Conservation (phyloP, 192 early-diverging fungal genomes). For the Linderina pennispora region DNA sequence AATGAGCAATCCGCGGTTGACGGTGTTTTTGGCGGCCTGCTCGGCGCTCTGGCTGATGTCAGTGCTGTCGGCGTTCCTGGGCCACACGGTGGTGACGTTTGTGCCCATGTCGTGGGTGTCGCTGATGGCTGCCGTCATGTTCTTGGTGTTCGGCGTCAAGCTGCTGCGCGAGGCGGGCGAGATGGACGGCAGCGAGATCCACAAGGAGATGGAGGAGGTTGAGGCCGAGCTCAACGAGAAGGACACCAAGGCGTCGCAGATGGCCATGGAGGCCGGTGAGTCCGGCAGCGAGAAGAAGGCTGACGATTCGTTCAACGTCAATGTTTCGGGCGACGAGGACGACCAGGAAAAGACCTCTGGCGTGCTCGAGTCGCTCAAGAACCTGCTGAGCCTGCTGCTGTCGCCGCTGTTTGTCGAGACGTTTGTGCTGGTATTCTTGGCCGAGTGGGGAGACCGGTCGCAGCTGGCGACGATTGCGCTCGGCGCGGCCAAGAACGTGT, state of each 20-base stretch:
- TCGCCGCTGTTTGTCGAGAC: constrained; percentile 94
- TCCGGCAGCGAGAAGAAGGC: constrained; percentile 7
- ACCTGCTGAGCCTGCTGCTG: constrained; percentile 69
- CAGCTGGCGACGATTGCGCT: constrained; percentile 96
- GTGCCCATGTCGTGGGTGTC: constrained; percentile 86
- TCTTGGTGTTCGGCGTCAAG: constrained; percentile 88
- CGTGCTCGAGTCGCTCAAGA: constrained; percentile 53
- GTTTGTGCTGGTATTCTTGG: constrained; percentile 94
- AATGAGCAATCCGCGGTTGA: constrained; percentile 88
- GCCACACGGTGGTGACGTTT: constrained; percentile 81
- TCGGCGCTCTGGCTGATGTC: constrained; percentile 91
- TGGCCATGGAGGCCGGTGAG: constrained; percentile 55
- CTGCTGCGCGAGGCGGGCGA: constrained; percentile 77
- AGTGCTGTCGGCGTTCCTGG: constrained; percentile 88
- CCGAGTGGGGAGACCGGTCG: constrained; percentile 97
- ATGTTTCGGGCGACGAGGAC: constrained; percentile 8
- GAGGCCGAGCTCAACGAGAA: constrained; percentile 81
- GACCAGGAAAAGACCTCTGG: constrained; percentile 28
- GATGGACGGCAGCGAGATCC: constrained; percentile 84
- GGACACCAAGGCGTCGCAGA: constrained; percentile 50
- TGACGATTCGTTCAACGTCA: constrained; percentile 24
- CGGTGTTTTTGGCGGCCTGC: constrained; percentile 89
- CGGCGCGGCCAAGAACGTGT: constrained; percentile 89
- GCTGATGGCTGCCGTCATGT: constrained; percentile 75
- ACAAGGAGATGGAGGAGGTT: constrained; percentile 90